A percentile compares a stretch with the other conserved stretches of the same genome.
Evolutionary conservation across 306 rosid genomes (phyloP).

Genomic region (Casuarina cunninghamiana): DNA sequence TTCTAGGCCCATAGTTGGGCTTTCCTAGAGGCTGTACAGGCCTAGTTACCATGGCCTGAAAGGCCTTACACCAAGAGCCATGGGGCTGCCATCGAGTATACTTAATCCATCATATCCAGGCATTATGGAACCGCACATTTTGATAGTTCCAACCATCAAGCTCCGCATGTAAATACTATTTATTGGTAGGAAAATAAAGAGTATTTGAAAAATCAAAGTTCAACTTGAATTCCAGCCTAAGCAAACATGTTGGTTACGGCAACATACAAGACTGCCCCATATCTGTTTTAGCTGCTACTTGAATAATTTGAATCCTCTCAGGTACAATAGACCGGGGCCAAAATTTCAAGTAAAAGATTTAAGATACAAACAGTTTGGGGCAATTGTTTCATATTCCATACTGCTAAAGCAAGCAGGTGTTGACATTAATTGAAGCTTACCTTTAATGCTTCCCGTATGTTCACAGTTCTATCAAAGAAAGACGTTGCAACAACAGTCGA

Average conservation of each 20-base stretch:
- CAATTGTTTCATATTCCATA: not conserved
- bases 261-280: not conserved
- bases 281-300: not conserved
- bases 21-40: too few relatives aligned
- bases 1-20: too few relatives aligned
- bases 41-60: too few relatives aligned
- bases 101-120: too few relatives aligned
- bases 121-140: too few relatives aligned
- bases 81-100: too few relatives aligned
- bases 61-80: too few relatives aligned
- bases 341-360: not conserved
- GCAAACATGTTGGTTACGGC: not conserved
- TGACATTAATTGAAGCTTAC: conserved; percentile 34
- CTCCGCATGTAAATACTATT: too few relatives aligned
- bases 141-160: too few relatives aligned
- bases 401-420: not conserved
- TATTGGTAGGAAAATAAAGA: too few relatives aligned
- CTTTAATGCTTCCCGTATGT: conserved; percentile 58
- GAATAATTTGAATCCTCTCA: not conserved
- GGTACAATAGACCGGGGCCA: not conserved
- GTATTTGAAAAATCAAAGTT: not conserved
- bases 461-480: conserved; percentile 61
- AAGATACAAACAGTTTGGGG: not conserved
- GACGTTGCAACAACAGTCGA: conserved; percentile 67
- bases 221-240: not conserved